Evolutionary conservation across 1,284 basidiomycete species (phyloP).

Genomic region (Laetiporus sulphureus): DNA sequence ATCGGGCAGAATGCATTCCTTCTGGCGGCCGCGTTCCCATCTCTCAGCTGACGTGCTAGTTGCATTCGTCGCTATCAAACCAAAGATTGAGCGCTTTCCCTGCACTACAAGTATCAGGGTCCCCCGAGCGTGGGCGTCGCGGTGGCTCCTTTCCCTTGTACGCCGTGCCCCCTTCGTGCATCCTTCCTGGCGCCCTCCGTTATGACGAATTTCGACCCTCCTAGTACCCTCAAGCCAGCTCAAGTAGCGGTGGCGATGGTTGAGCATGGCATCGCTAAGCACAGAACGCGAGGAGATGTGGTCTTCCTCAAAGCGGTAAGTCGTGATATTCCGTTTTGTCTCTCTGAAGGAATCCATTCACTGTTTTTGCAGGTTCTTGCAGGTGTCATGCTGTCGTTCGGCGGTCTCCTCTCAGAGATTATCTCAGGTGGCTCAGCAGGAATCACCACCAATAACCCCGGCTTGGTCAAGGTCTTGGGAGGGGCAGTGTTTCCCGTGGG

Average conservation of each 20-base stretch:
- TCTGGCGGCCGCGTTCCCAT: not conserved
- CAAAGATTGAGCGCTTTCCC: not conserved
- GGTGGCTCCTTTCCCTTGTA: too few species aligned
- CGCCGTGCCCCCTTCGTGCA: not conserved
- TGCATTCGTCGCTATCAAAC: too few species aligned
- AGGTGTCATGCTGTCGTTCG: conserved; percentile 66
- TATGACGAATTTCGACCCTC: conserved; percentile 23
- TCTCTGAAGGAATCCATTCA: too few species aligned
- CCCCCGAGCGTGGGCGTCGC: too few species aligned
- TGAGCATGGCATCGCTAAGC: conserved; percentile 51
- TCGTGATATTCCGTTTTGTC: too few species aligned
- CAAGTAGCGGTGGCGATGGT: conserved; percentile 55
- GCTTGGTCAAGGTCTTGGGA: conserved; percentile 56
- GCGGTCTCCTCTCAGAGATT: conserved; percentile 58
- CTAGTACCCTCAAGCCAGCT: conserved; percentile 53
- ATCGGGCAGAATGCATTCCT: not conserved
- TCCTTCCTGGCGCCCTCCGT: not conserved
- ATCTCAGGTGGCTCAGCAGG: conserved; percentile 51
- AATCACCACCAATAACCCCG: conserved; percentile 49
- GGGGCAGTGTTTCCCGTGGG: conserved; percentile 71
- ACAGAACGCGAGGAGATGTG: conserved; percentile 51
- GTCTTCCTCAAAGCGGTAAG: conserved; percentile 64
- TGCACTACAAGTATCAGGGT: not conserved
- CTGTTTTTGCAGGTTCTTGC: conserved; percentile 55
- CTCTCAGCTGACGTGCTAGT: too few species aligned